phyloP scores from a whole-genome alignment of 805 yeast species.

The Kuraishia molischiana region DNA sequence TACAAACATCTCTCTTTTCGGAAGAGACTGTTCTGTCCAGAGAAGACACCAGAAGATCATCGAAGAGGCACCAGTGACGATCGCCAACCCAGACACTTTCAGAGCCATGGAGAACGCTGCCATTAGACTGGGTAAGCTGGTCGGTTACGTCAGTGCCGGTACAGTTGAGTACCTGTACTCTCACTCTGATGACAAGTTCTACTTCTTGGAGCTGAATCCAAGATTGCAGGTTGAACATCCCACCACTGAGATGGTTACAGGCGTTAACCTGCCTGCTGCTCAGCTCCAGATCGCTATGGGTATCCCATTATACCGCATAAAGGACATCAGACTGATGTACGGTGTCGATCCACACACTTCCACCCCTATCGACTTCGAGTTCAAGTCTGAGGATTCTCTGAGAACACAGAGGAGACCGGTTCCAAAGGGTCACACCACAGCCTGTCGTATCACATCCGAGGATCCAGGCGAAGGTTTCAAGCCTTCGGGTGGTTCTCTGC shows the following conservation, averaged over 20 bases:
- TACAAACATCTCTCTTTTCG: conserved; percentile 92
- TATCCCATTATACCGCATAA: conserved; percentile 89
- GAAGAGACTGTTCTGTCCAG: conserved; percentile 99
- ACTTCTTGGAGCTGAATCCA: conserved; percentile 94
- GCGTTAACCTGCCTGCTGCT: conserved; percentile 96
- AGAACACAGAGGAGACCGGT: conserved; percentile 82
- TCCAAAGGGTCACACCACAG: conserved; percentile 98
- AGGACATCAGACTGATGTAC: conserved; percentile 84
- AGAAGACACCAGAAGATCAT: conserved; percentile 98
- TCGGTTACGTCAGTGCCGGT: conserved; percentile 98
- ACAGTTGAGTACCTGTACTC: conserved; percentile 96
- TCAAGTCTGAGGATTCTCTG: conserved; percentile 60
- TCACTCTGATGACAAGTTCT: conserved; percentile 88
- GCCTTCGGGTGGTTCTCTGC: conserved; percentile 95
- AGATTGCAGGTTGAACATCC: conserved; percentile 99
- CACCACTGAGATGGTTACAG: conserved; percentile 98
- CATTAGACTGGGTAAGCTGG: conserved; percentile 90
- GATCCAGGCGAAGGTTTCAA: conserved; percentile 99
- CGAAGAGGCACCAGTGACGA: conserved; percentile 98
- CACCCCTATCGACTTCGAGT: conserved; percentile 85
- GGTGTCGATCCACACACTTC: conserved; percentile 95
- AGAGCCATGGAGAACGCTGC: conserved; percentile 94
- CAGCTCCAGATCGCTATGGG: conserved; percentile 99
- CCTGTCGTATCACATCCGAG: conserved; percentile 97
- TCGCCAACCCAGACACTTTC: conserved; percentile 83